Percentiles rank a stretch among this genome's conserved stretches.
These are phyloP conservation scores for Citrus reticulata DNA, from an alignment of 345 rosid species.

Conservation along the genomic window DNA sequence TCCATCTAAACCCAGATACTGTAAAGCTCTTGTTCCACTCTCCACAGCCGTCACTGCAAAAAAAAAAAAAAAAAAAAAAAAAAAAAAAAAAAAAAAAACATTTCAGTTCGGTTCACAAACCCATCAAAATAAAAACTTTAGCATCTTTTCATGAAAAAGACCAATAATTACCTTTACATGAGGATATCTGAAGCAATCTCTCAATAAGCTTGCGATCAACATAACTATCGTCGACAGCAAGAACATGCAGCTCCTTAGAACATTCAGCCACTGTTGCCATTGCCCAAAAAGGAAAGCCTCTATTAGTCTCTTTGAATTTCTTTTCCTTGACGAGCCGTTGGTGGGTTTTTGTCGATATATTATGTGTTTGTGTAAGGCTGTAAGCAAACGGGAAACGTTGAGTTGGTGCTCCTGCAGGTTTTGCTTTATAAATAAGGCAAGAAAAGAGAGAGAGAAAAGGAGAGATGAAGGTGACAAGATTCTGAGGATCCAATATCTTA, in stretches of 20 bases:
- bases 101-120: not conserved
- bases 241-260: conserved; percentile 73
- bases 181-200: conserved; percentile 61
- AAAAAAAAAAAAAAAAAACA: not conserved
- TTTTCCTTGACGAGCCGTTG: not conserved
- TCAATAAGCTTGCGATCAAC: conserved; percentile 84
- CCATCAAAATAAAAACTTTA: not conserved
- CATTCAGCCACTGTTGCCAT: conserved; percentile 31
- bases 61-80: not conserved
- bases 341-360: not conserved
- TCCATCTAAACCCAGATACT: conserved; percentile 78
- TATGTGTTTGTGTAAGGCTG: not conserved
- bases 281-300: not conserved
- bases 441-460: conserved; percentile 14
- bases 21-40: conserved; percentile 68
- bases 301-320: not conserved
- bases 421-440: conserved; percentile 20
- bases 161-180: conserved; percentile 64
- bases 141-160: too few species aligned
- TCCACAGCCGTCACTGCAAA: conserved; percentile 67
- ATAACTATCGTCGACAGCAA: conserved; percentile 84
- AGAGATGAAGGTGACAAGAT: conserved; percentile 28
- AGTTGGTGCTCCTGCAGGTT: conserved; percentile 14
- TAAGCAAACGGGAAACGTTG: not conserved
- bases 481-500: conserved; percentile 40